Conservation (phyloP, 306 rosid genomes). For the Quillaja saponaria region DNA sequence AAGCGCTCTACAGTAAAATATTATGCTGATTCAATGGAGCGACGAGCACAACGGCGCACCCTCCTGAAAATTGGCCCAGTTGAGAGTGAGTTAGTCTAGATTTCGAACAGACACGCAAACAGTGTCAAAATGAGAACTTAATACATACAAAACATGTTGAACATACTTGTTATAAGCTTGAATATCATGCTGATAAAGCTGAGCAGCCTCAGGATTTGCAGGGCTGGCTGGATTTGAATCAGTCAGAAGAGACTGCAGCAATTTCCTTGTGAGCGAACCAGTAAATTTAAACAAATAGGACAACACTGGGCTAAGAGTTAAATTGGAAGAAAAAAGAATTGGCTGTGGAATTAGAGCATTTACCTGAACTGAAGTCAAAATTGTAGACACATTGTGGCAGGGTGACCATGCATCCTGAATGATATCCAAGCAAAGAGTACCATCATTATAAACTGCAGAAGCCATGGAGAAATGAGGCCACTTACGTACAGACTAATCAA, state of each 20-base stretch:
- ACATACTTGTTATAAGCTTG: constrained; percentile 39
- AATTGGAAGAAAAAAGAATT: no score
- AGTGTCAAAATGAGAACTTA: neutral
- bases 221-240: constrained; percentile 41
- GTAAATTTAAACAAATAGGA: neutral
- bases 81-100: neutral
- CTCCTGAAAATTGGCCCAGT: constrained; percentile 29
- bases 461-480: no score
- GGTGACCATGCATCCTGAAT: constrained; percentile 46
- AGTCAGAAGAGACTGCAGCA: constrained; percentile 36
- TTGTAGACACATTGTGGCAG: constrained; percentile 36
- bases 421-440: constrained; percentile 40
- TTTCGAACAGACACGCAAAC: neutral
- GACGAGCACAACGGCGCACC: constrained; percentile 35
- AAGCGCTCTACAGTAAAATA: constrained; percentile 14
- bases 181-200: constrained; percentile 32
- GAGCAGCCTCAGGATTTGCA: constrained; percentile 39
- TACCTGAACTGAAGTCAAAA: constrained; percentile 42
- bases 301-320: no score
- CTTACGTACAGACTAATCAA: no score
- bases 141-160: no score
- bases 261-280: neutral
- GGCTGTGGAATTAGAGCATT: neutral
- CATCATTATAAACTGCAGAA: constrained; percentile 34
- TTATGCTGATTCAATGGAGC: constrained; percentile 32